Evolutionary conservation across 1,139 yeast genomes (phyloP), one percentile per base, ranked within the genome.

Genomic region (Kodamaea fungicola): DNA sequence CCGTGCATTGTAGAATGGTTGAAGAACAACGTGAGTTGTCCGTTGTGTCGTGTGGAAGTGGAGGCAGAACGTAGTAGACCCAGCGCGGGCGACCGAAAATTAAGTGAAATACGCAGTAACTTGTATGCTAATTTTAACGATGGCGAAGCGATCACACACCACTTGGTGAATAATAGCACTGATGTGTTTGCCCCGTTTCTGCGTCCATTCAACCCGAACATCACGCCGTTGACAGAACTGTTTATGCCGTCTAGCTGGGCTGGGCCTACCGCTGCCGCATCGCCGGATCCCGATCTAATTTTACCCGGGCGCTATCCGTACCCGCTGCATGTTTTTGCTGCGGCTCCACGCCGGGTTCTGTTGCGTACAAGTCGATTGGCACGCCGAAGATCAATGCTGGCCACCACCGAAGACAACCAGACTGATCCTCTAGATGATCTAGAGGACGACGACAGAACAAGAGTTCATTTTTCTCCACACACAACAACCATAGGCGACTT

Each of bases 1-100:
- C 50, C 64, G 7, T 70, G 76, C 47, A 65, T 70, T 22, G 53
- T 67, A 3, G 74, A 68, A 41, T 70, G 76, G 76, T 51, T 70
- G 27, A 61, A 61, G 42, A 51, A 53, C 30, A 62, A 67, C 45
- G 71, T 64, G 5, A 66, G 69, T 44, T 70, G 76, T 49, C 76
- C 76, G 7, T 54, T 70, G 33, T 70, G 76, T 41, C 54, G 76
- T n/a, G 61, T 64, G 43, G 73, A 69, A 45, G 74, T 70, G 13
- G 58, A 50, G 34, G 47, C 57, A 31, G 22, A 23, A 12, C 31
- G 41, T 27, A 36, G 42, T 21, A 34, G 36, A 22, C 39, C 35
- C 16, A 57, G 56, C 38, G 57, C 63, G 2, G 45, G 49, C 21
- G 46, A 35, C 49, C 49, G 39, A 23, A 36, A 41, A 28, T 26